Evolutionary conservation across 371 early-diverging fungal genomes (phyloP).

Genomic region (Encephalitozoon intestinalis): DNA sequence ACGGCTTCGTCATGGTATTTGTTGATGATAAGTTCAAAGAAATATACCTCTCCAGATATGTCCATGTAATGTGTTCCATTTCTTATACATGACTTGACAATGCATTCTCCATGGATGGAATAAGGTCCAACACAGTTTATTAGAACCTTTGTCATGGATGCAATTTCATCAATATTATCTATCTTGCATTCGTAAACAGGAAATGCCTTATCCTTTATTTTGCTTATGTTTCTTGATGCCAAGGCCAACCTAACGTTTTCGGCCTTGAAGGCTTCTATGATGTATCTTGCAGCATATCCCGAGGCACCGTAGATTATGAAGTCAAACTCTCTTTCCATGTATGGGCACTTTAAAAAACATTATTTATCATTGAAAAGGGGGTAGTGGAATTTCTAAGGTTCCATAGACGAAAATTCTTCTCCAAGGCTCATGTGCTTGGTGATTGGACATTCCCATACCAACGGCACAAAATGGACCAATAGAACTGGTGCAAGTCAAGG

Average conservation of each 20-base stretch:
- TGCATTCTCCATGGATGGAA: slow-evolving; percentile 68
- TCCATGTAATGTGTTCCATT: slow-evolving; percentile 77
- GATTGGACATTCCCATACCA: neutral
- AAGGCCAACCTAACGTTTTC: slow-evolving; percentile 63
- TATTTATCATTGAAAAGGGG: slow-evolving; percentile 5
- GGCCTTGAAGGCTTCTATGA: slow-evolving; percentile 66
- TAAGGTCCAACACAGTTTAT: slow-evolving; percentile 77
- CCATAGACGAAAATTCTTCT: neutral
- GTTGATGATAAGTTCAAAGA: slow-evolving; percentile 66
- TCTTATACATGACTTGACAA: slow-evolving; percentile 72
- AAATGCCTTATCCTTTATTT: slow-evolving; percentile 59
- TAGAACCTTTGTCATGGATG: slow-evolving; percentile 66
- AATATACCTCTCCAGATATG: slow-evolving; percentile 73
- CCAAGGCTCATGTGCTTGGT: neutral
- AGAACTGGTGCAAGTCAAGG: neutral
- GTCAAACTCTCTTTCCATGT: slow-evolving; percentile 61
- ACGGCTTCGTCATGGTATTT: slow-evolving; percentile 67
- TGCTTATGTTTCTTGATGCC: slow-evolving; percentile 66
- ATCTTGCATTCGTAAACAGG: slow-evolving; percentile 66
- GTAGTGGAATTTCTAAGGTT: neutral
- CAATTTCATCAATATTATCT: slow-evolving; percentile 63
- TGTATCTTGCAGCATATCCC: slow-evolving; percentile 71
- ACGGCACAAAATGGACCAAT: neutral
- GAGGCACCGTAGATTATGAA: slow-evolving; percentile 74
- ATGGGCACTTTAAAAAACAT: neutral